Conservation (phyloP, 768 basidiomycete genomes). For the Lactarius evosmus region DNA sequence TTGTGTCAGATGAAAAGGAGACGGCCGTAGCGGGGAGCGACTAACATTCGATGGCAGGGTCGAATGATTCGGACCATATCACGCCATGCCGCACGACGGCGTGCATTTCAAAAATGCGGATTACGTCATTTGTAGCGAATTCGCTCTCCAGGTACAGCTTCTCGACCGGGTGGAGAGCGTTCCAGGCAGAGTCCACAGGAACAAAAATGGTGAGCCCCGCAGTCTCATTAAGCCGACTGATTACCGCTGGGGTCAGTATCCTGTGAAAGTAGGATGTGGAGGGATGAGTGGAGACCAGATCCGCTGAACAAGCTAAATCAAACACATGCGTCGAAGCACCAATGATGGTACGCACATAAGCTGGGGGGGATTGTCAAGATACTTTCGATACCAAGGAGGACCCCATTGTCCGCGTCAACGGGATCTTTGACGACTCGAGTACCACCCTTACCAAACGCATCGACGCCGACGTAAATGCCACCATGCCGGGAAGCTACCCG, state of each 20-base stretch:
- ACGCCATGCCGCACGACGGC: conserved; percentile 58
- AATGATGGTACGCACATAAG: conserved; percentile 52
- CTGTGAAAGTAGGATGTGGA: conserved; percentile 71
- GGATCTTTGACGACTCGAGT: conserved; percentile 55
- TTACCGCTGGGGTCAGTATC: conserved; percentile 61
- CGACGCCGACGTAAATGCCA: conserved; percentile 60
- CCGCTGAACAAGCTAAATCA: conserved; percentile 42
- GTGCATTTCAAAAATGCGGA: conserved; percentile 75
- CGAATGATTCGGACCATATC: conserved; percentile 64
- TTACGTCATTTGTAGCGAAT: conserved; percentile 78
- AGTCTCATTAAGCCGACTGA: conserved; percentile 56
- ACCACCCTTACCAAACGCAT: conserved; percentile 79
- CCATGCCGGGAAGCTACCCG: conserved; percentile 53
- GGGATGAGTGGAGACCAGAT: conserved; percentile 54
- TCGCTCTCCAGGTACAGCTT: conserved; percentile 85
- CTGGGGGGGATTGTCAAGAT: conserved; percentile 74
- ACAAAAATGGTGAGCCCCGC: conserved; percentile 85
- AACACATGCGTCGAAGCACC: conserved; percentile 6
- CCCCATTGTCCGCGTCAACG: conserved; percentile 67
- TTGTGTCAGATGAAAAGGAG: conserved; percentile 20
- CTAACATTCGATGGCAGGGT: conserved; percentile 52
- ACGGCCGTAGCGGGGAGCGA: conserved; percentile 6
- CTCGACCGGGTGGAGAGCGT: conserved; percentile 71
- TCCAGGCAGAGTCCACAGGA: conserved; percentile 82
- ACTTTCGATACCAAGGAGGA: conserved; percentile 67